Base-by-base conservation (phyloP, 2,329 filamentous ascomycete species). In the Colletotrichum orchidophilum region DNA sequence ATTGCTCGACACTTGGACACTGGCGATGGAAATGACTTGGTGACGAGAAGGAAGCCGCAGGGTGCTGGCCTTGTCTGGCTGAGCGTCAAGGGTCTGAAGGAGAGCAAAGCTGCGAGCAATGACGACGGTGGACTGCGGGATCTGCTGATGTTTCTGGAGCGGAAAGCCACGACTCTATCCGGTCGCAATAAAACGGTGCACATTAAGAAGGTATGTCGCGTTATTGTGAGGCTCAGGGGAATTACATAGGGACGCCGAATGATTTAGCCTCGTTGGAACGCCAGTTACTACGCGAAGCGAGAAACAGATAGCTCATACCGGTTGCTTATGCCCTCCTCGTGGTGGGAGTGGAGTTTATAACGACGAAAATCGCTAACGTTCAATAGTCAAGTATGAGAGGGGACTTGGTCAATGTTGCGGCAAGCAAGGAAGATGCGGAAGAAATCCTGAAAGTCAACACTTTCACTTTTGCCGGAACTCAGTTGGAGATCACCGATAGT, bases 121-220 rank as follows among this genome's bases (percentile, higher is more conserved):
- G 78, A 87, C 33, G 92, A 93, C 66, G 91, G 92, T 59, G 93
- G 93, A 24, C 78, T 93, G 29, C 86, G 87, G 71, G 88, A 89
- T 70, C 84, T 94, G 33, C 80, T 94, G 63, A 84, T 85, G 61
- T 94, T 94, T 78, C 82, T 95, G 73, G 91, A 94, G 81, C 89
- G 91, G 76, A 94, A 94, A 80, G 88, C 92, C 57, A 86, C 87
- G 66, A 82, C 85, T 74, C 84, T 90, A 11, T 63, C 71, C 31
- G 50, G 54, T 21, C 68, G 62, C 78, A 78, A 83, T 77, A 85
- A 87, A 77, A 83, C 85, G 75, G 84, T 93, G 76, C 90, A 87
- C 79, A 91, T 95, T 74, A 91, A 90, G 83, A 94, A 94, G 91
- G 93, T 95, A 93, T 90, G 92, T 93, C 81, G 82, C 74, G 75